Evolutionary conservation across 371 early-diverging fungal genomes (phyloP).

Genomic region (Mucor racemosus): DNA sequence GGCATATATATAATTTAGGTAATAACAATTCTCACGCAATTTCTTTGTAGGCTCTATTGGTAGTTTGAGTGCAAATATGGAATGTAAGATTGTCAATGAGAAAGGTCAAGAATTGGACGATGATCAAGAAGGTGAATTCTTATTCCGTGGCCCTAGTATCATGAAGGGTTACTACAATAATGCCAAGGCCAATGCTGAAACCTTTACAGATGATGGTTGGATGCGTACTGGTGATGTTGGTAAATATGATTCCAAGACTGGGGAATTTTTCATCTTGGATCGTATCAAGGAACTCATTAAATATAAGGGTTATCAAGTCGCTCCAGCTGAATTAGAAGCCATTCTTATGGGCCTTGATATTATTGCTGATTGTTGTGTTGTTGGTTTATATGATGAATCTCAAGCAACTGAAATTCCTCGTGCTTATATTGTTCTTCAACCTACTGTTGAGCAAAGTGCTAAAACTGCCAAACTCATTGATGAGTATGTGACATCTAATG

Average conservation of each 20-base stretch:
- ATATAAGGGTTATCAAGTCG: conserved; percentile 64
- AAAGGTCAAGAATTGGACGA: conserved; percentile 56
- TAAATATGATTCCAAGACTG: conserved; percentile 50
- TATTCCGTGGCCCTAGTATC: conserved; percentile 69
- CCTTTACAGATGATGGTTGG: conserved; percentile 75
- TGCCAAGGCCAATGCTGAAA: conserved; percentile 65
- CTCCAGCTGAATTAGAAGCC: conserved; percentile 72
- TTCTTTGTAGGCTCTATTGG: conserved; percentile 68
- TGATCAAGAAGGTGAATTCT: conserved; percentile 71
- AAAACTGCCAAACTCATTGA: conserved; percentile 32
- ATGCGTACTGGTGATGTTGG: conserved; percentile 87
- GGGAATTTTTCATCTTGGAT: conserved; percentile 66
- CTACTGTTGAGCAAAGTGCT: conserved; percentile 21
- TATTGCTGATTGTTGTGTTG: conserved; percentile 79
- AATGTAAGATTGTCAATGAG: conserved; percentile 71
- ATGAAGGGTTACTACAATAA: conserved; percentile 79
- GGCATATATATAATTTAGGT: background rate
- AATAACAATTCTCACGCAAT: conserved; percentile 2
- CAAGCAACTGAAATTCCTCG: conserved; percentile 80
- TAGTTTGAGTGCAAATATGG: conserved; percentile 64
- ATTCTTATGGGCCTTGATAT: conserved; percentile 66
- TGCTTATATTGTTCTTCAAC: conserved; percentile 73
- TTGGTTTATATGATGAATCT: conserved; percentile 56
- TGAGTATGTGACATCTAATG: conserved; percentile 62
- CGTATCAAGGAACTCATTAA: conserved; percentile 83